A percentile compares a stretch with the other conserved stretches of the same genome.
Evolutionary conservation across 208 protist genomes (phyloP).

Genomic region (Leishmania amazonensis): DNA sequence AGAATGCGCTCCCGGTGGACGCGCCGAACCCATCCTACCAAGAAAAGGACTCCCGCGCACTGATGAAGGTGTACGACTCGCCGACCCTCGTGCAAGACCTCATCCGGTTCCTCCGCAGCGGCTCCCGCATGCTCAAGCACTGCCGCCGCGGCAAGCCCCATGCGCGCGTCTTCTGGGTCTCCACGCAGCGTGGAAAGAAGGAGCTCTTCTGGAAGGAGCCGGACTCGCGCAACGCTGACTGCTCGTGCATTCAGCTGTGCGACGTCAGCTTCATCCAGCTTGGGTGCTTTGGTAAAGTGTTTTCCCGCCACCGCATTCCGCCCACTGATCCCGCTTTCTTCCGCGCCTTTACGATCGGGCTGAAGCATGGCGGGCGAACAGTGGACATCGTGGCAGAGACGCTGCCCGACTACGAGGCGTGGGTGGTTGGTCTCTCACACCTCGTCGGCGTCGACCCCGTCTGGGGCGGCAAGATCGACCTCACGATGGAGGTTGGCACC

Average conservation of each 20-base stretch:
- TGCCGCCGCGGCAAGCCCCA: constrained; percentile 91
- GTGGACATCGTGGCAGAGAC: constrained; percentile 91
- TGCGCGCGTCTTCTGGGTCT: constrained; percentile 87
- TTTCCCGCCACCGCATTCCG: constrained; percentile 71
- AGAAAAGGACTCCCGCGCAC: constrained; percentile 58
- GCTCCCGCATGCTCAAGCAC: constrained; percentile 92
- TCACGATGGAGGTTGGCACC: constrained; percentile 67
- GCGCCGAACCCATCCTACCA: constrained; percentile 28
- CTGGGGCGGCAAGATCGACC: constrained; percentile 90
- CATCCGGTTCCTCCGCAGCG: constrained; percentile 79
- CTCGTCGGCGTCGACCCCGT: constrained; percentile 85
- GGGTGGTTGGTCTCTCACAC: constrained; percentile 87
- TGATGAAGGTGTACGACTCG: constrained; percentile 91
- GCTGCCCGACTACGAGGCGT: constrained; percentile 93
- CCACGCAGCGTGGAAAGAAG: constrained; percentile 38
- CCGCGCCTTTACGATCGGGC: constrained; percentile 84
- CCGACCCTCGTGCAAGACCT: constrained; percentile 84
- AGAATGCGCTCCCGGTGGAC: constrained; percentile 9
- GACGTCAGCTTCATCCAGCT: constrained; percentile 88
- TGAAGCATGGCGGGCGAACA: constrained; percentile 83
- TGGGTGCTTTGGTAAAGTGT: constrained; percentile 93
- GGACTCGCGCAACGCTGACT: constrained; percentile 39
- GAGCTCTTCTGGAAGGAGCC: constrained; percentile 86
- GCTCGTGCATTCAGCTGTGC: constrained; percentile 66
- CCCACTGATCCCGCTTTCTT: constrained; percentile 79